Evolutionary conservation across 2,329 filamentous ascomycete genomes (phyloP), one percentile per base, ranked within the genome.

Genomic region (Scedosporium apiospermum): DNA sequence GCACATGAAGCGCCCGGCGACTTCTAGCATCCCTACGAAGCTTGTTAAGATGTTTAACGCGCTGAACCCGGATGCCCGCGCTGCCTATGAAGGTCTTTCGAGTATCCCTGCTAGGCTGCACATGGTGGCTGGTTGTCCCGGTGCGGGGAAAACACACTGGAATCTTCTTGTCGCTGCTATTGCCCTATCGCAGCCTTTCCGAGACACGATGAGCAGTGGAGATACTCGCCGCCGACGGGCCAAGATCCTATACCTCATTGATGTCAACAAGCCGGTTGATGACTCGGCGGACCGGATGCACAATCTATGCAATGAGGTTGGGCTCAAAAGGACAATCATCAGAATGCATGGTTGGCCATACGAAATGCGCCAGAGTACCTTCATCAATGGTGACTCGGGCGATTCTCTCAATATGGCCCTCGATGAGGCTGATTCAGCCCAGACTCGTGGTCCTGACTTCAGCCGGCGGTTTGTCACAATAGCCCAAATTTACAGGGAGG

Each of bases 111-210:
- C 75, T n/a, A 75, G 77, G 0, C 64, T 81, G 1, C 75, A 73
- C 30, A 73, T 81, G 58, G 69, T 80, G 1, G 78, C 78, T 6
- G 78, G 78, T 3, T 78, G 78, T 4, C 78, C 78, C 3, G 78
- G 78, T 0, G 74, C 77, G 0, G 78, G 78, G 0, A 81, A 81
- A 59, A 80, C 78, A 0, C 75, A 79, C 42, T 79, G 77, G 76
- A 78, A 76, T 41, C 73, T 80, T 66, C 67, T 76, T 1, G 66
- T 78, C 2, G 70, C 77, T 1, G 75, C 74, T 0, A 67, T 79
- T 18, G 73, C 75, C 7, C 73, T 74, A 49, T 49, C 60, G 3
- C 27, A 44, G 49, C 46, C 63, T 18, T 34, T 62, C 3, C 49
- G 51, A 3, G 1, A 57, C 23, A 63, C 55, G 21, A 9, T 7